Evolutionary conservation across 2,329 filamentous ascomycete species (phyloP), one percentile per base, ranked within the genome.

Genomic region (Didymellaceae sp.): DNA sequence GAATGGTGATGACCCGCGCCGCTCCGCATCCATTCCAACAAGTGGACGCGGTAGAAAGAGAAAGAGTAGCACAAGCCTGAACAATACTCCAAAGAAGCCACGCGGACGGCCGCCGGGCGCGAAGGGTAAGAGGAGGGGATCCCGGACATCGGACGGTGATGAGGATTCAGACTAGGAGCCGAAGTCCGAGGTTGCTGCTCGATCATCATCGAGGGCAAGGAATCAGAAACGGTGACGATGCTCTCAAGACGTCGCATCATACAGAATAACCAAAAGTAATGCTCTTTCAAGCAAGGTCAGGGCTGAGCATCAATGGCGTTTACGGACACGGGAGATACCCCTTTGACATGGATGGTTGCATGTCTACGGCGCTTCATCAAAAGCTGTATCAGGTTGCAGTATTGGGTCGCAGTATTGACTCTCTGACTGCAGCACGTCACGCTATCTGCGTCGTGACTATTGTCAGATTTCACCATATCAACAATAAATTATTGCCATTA

Each of bases 31-130:
- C 2, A 58, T 67, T 3, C 71, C 72, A 25, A 71, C 62, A 1
- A 74, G 68, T 25, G 72, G 71, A 10, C 65, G 69, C 35, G 73
- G 75, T 14, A 74, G 69, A 53, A 80, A 80, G 70, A 73, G 78
- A 57, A 80, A 79, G 65, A 67, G 66, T 11, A 67, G 61, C 22
- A 60, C 60, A 2, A 55, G 37, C 28, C 20, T 63, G 18, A 49
- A 54, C 6, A 68, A 64, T 32, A 74, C 71, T 14, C 72, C 72
- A 6, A 74, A 74, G 57, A 74, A 71, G 54, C 10, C 58, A 7
- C 65, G 64, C 28, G 59, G 55, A 21, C 58, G 67, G 22, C 45
- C 54, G 2, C 6, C 32, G 2, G 59, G 61, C 1, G 54, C 44
- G 4, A 67, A 65, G 48, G 60, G 22, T 9, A 66, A 66, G 57